These are phyloP conservation scores for Gossypium schwendimanii DNA, from an alignment of 441 rosid species.

Conservation along the genomic window DNA sequence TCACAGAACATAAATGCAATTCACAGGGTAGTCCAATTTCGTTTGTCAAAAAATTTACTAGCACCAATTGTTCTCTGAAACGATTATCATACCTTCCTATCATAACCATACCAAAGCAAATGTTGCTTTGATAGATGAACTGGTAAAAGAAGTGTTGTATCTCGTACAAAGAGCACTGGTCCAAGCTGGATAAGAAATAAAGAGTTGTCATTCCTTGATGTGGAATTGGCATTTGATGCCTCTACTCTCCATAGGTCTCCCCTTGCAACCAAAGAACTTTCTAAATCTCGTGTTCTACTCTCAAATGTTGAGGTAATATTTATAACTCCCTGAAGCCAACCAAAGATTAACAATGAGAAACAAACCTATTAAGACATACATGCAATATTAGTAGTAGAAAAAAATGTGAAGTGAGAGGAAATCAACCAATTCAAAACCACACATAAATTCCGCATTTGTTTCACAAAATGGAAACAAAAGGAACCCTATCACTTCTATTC, in stretches of 20 bases:
- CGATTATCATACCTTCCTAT: conserved; percentile 59
- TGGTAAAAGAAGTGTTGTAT: conserved; percentile 83
- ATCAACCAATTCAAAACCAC: neutral
- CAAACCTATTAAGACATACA: neutral
- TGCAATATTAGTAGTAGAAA: neutral
- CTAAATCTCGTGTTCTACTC: conserved; percentile 59
- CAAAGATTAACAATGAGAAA: conserved; percentile 9
- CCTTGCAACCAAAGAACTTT: conserved; percentile 76
- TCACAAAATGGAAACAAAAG: neutral
- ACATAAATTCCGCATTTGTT: neutral
- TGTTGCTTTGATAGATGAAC: conserved; percentile 90
- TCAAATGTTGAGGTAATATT: conserved; percentile 77
- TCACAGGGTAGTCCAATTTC: neutral
- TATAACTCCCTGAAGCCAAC: conserved; percentile 50
- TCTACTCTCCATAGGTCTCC: conserved; percentile 95
- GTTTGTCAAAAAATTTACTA: neutral
- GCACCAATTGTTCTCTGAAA: neutral
- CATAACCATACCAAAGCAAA: conserved; percentile 96
- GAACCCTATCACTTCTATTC: neutral
- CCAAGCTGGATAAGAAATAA: conserved; percentile 91
- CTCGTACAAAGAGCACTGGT: conserved; percentile 78
- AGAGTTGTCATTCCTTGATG: conserved; percentile 57
- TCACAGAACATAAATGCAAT: neutral
- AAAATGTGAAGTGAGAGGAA: neutral
- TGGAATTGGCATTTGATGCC: conserved; percentile 64